Base-by-base conservation (phyloP, 352 stramenopile genomes). In the Pythium aristosporum region DNA sequence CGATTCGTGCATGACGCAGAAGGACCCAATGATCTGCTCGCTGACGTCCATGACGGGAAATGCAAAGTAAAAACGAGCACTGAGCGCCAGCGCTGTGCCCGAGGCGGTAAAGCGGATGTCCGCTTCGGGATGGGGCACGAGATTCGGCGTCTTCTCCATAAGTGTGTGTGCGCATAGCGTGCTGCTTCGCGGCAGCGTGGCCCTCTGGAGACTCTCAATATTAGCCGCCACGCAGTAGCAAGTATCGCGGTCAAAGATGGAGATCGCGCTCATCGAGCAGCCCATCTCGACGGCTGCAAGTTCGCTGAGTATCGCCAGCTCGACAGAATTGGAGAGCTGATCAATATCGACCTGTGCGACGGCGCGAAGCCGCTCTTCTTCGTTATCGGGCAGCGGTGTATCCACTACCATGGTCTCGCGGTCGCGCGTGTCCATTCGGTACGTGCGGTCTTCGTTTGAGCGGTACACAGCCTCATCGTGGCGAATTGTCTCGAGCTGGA, bases 1-100 rank as follows among this genome's bases (percentile, higher is more conserved):
- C 53, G 77, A 28, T 43, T 67, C 60, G 58, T 84, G 72, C 18
- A 82, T 67, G 48, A 78, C 87, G 59, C 79, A 88, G 32, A 90
- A 46, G 7, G 39, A 46, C 5, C 80, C 82, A 50, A 91, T 79
- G 49, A 85, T 71, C 10, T 72, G 79, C 30, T 70, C 67, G 62
- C 78, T 63, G 0, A 60, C 55, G 3, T 70, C 68, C 9, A 84
- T 28, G 11, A 91, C 49, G 11, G 82, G 82, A 25, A 89, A 88
- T 5, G 77, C 82, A 61, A 77, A 89, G 75, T 91, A 89, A 61
- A 87, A 91, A 48, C 73, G 77, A 16, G 79, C 69, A 15, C 68
- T 63, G 49, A 78, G 72, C 16, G 55, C 50, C 25, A 78, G 62
- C 16, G 60, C 59, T 11, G 47, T 9, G 28, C 46, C 25, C 25